Conservation (phyloP, 441 rosid genomes). For the Viola pubescens region DNA sequence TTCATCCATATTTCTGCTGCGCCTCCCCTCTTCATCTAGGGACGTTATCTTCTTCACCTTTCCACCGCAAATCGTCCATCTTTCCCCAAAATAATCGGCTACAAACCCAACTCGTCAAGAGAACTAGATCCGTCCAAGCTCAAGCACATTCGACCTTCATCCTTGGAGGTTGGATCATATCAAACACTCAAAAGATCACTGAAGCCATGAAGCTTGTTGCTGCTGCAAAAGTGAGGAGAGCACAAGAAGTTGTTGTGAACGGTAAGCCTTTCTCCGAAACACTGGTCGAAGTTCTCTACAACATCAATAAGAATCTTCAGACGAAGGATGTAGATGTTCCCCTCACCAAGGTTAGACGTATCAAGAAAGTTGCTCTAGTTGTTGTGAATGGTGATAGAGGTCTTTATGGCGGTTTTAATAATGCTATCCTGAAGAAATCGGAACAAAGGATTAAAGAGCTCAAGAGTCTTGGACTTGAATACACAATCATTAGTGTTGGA, state of each 20-base stretch:
- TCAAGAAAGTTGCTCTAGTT: slow-evolving; percentile 81
- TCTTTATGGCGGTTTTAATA: slow-evolving; percentile 83
- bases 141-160: too few species aligned
- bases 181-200: slow-evolving; percentile 91
- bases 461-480: slow-evolving; percentile 57
- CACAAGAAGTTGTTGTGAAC: slow-evolving; percentile 89
- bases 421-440: slow-evolving; percentile 59
- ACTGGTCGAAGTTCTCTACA: slow-evolving; percentile 77
- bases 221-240: slow-evolving; percentile 90
- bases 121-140: too few species aligned
- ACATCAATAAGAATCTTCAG: slow-evolving; percentile 76
- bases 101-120: too few species aligned
- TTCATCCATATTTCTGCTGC: too few species aligned
- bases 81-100: too few species aligned
- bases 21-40: too few species aligned
- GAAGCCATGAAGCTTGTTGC: slow-evolving; percentile 98
- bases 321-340: slow-evolving; percentile 78
- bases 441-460: slow-evolving; percentile 60
- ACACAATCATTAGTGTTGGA: slow-evolving; percentile 75
- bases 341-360: slow-evolving; percentile 68
- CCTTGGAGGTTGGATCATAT: too few species aligned
- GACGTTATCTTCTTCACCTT: too few species aligned
- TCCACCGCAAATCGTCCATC: too few species aligned
- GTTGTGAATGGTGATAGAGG: slow-evolving; percentile 84
- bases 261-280: slow-evolving; percentile 84